Evolutionary conservation across 2,329 filamentous ascomycete genomes (phyloP).

Genomic region (Grosmannia serpens): DNA sequence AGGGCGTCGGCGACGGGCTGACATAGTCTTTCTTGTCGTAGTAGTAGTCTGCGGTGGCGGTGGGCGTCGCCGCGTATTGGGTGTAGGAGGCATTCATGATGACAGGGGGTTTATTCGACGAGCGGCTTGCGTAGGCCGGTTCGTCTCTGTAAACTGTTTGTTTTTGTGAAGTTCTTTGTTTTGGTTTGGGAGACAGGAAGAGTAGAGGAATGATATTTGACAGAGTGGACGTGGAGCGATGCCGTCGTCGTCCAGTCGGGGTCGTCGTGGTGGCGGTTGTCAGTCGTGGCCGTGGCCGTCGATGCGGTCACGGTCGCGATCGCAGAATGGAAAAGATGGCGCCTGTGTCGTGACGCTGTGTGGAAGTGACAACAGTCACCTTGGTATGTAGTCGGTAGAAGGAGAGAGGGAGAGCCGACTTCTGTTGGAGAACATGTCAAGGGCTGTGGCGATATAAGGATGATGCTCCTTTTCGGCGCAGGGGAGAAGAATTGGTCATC

Average conservation of each 20-base stretch:
- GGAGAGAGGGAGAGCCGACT: constrained; percentile 41
- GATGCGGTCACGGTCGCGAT: constrained; percentile 13
- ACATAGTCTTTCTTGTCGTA: constrained; percentile 38
- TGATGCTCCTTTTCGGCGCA: constrained; percentile 14
- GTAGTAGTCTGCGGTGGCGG: constrained; percentile 34
- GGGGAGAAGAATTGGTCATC: constrained; percentile 21
- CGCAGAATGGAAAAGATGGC: constrained; percentile 16
- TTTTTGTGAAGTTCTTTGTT: constrained; percentile 6
- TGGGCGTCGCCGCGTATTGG: constrained; percentile 36
- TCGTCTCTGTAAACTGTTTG: neutral
- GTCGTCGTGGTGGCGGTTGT: constrained; percentile 10
- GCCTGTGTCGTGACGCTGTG: constrained; percentile 35
- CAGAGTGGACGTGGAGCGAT: constrained; percentile 11
- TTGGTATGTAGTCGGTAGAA: constrained; percentile 50
- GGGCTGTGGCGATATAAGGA: constrained; percentile 21
- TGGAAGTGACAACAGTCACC: constrained; percentile 43
- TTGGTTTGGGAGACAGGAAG: constrained; percentile 11
- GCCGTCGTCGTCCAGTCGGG: constrained; percentile 11
- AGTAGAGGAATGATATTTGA: constrained; percentile 10
- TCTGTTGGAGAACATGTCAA: constrained; percentile 47
- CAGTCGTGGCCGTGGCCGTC: constrained; percentile 13
- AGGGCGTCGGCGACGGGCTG: constrained; percentile 46
- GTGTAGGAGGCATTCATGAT: constrained; percentile 30
- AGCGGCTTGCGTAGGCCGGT: neutral
- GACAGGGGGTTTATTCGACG: constrained; percentile 16